phyloP scores from a whole-genome alignment of 805 yeast species.

The Ogataea trehalophila region DNA sequence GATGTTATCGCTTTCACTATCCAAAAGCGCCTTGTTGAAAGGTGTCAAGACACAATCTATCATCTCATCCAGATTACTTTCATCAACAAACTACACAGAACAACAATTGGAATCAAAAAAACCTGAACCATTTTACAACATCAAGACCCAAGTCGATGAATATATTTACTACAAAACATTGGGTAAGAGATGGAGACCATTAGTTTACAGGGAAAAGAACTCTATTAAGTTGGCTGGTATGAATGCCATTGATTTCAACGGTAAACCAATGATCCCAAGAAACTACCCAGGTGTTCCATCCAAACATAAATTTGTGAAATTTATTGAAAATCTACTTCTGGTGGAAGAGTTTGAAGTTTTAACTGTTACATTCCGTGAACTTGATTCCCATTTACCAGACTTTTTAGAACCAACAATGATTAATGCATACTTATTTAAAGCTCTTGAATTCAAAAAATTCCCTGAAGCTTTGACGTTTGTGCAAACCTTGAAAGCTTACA shows the following conservation, averaged over 20 bases:
- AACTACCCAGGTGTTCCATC: slow-evolving; percentile 25
- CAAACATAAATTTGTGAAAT: slow-evolving; percentile 17
- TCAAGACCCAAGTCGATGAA: slow-evolving; percentile 28
- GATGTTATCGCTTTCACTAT: no score
- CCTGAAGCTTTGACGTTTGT: slow-evolving; percentile 15
- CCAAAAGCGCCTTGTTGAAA: no score
- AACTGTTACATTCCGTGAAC: slow-evolving; percentile 11
- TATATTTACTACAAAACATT: slow-evolving; percentile 22
- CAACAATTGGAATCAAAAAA: no score
- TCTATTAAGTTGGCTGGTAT: slow-evolving; percentile 16
- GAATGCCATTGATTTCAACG: slow-evolving; percentile 21
- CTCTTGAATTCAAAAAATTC: slow-evolving; percentile 20
- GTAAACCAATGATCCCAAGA: slow-evolving; percentile 25
- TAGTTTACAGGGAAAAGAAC: slow-evolving; percentile 23
- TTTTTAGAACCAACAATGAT: slow-evolving; percentile 20
- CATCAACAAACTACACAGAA: neutral
- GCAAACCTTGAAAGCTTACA: slow-evolving; percentile 15
- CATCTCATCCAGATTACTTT: neutral
- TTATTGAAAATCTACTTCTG: slow-evolving; percentile 20
- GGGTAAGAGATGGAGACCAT: slow-evolving; percentile 18
- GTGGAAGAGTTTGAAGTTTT: slow-evolving; percentile 22
- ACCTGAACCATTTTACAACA: slow-evolving; percentile 10
- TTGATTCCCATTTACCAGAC: slow-evolving; percentile 14
- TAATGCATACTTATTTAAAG: slow-evolving; percentile 24
- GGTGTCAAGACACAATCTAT: no score